These are phyloP conservation scores for Psilocybe azurescens DNA, from an alignment of 768 basidiomycete genomes.

Conservation along the genomic window DNA sequence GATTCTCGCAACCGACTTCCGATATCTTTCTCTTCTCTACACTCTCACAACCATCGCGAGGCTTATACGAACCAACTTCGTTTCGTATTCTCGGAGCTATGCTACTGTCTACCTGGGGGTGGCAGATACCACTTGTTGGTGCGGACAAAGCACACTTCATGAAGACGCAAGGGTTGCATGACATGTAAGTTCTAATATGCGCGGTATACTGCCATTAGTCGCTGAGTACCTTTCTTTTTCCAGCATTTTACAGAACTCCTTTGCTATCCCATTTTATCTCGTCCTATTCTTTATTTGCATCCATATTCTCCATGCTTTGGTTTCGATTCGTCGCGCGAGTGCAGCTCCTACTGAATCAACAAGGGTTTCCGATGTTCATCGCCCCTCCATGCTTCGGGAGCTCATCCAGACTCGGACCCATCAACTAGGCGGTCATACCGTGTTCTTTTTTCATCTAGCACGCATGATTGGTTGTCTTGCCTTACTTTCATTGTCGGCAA, in stretches of 20 bases:
- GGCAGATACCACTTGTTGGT: neutral
- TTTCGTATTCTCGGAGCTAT: neutral
- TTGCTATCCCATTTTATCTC: neutral
- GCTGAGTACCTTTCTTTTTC: too few species aligned
- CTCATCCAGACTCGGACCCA: neutral
- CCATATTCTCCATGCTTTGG: neutral
- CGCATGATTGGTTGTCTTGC: neutral
- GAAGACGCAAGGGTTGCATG: neutral
- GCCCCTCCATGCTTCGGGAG: neutral
- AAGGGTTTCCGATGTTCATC: neutral
- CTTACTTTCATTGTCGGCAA: neutral
- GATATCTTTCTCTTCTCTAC: neutral
- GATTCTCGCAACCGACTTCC: neutral
- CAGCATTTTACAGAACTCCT: neutral
- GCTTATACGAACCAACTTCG: slow-evolving; percentile 34
- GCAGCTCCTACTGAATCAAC: neutral
- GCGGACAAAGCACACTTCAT: neutral
- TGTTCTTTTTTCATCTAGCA: neutral
- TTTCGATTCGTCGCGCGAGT: neutral
- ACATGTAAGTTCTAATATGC: neutral
- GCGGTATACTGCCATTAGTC: too few species aligned
- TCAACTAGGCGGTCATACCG: neutral
- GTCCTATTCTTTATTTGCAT: neutral
- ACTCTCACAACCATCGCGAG: slow-evolving; percentile 3
- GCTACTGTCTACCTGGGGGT: neutral